These are phyloP conservation scores for Candida freyschussii DNA, from an alignment of 1,139 yeast species.

Conservation along the genomic window DNA sequence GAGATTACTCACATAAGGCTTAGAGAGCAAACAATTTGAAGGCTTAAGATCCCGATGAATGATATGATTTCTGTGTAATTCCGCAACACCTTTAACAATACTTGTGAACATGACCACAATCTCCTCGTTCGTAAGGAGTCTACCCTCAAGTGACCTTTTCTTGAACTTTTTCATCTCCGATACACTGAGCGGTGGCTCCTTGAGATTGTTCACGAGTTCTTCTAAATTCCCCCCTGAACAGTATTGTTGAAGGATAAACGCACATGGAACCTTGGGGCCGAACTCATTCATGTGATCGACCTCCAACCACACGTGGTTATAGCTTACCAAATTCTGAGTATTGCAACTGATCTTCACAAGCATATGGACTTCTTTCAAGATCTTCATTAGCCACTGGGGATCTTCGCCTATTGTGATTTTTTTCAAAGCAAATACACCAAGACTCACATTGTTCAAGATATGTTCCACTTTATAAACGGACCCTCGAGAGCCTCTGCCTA, in stretches of 20 bases:
- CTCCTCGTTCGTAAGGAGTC: constrained; percentile 39
- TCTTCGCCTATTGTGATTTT: constrained; percentile 81
- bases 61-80: constrained; percentile 68
- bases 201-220: constrained; percentile 45
- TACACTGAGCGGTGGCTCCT: constrained; percentile 24
- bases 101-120: constrained; percentile 66
- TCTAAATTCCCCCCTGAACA: constrained; percentile 88
- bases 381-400: constrained; percentile 60
- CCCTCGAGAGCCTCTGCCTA: constrained; percentile 84
- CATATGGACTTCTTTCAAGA: constrained; percentile 72
- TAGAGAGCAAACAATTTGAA: constrained; percentile 68
- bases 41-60: constrained; percentile 88
- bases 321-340: constrained; percentile 66
- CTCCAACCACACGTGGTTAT: constrained; percentile 92
- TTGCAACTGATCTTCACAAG: constrained; percentile 39
- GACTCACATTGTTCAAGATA: constrained; percentile 58
- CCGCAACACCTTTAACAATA: constrained; percentile 62
- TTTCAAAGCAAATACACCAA: constrained; percentile 81
- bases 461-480: constrained; percentile 82
- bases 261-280: constrained; percentile 69
- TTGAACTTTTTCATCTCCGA: constrained; percentile 28
- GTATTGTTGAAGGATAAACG: constrained; percentile 78
- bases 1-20: constrained; percentile 25
- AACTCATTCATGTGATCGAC: constrained; percentile 55
- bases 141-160: constrained; percentile 23